Evolutionary conservation across 345 rosid species (phyloP).

Genomic region (Jatropha curcas): DNA sequence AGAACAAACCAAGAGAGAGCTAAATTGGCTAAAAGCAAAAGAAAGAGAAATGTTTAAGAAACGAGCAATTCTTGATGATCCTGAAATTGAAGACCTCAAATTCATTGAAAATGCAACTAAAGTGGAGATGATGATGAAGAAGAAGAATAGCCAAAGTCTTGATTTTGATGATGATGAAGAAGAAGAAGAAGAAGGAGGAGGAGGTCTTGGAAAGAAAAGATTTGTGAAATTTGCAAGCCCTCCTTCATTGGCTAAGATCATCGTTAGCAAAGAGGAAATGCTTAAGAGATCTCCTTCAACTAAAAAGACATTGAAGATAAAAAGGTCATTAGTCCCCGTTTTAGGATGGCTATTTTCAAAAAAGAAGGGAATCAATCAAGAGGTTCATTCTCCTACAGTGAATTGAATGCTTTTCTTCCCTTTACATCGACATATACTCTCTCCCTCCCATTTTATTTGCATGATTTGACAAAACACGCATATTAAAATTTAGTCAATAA

Average conservation of each 20-base stretch:
- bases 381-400: background rate
- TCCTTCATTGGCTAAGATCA: conserved; percentile 20
- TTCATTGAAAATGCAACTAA: conserved; percentile 37
- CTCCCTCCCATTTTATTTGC: background rate
- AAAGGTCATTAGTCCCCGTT: conserved; percentile 9
- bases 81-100: conserved; percentile 48
- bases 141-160: background rate
- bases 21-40: conserved; percentile 31
- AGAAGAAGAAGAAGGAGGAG: background rate
- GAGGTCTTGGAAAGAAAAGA: conserved; percentile 9
- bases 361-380: conserved; percentile 31
- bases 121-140: conserved; percentile 10
- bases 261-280: conserved; percentile 17
- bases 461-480: no score
- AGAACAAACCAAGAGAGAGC: conserved; percentile 45
- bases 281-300: conserved; percentile 2
- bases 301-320: conserved; percentile 1
- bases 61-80: conserved; percentile 19
- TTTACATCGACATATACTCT: background rate
- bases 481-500: no score
- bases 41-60: conserved; percentile 14
- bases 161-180: background rate
- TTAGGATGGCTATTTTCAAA: conserved; percentile 30
- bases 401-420: background rate
- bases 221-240: conserved; percentile 34